Base-by-base conservation (phyloP, 2,329 filamentous ascomycete species). In the Mycosphaerella arachidis region DNA sequence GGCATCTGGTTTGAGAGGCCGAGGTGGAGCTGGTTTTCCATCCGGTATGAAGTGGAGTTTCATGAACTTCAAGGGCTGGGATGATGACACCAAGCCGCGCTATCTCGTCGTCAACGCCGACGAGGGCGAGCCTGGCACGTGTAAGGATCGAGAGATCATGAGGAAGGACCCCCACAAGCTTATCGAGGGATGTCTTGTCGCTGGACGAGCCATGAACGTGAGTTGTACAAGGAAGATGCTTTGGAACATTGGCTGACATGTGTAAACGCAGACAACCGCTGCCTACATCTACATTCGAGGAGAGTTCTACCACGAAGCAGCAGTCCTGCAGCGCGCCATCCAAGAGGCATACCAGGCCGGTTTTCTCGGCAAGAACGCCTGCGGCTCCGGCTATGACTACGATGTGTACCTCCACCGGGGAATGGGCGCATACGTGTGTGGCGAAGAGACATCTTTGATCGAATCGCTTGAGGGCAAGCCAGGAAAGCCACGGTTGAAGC, bases 51-150 rank as follows among this genome's bases (percentile, higher is more conserved):
- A 99, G 92, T 99, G 94, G 90, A 64, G 51, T 62, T 99, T 99
- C 79, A 99, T 99, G 94, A 99, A 99, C 84, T 92, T 93, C 83
- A 97, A 97, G 80, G 94, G 92, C 72, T 99, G 94, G 94, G 93
- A 99, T 72, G 96, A 99, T 81, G 94, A 97, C 76, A 89, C 78
- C 71, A 96, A 96, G 79, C 94, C 94, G 67, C 88, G 94, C 72
- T 99, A 99, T 75, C 83, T 99, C 57, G 93, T 99, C 63, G 91
- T 99, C 81, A 99, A 99, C 74, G 94, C 94, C 68, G 94, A 99
- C 76, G 94, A 99, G 81, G 94, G 94, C 73, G 94, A 99, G 79
- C 94, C 94, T 31, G 94, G 94, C 77, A 99, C 94, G 56, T 99
- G 94, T 87, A 99, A 99, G 82, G 94, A 99, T 78, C 89, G 94